phyloP scores from a whole-genome alignment of 495 filamentous ascomycete species.

The Cryomyces minteri region DNA sequence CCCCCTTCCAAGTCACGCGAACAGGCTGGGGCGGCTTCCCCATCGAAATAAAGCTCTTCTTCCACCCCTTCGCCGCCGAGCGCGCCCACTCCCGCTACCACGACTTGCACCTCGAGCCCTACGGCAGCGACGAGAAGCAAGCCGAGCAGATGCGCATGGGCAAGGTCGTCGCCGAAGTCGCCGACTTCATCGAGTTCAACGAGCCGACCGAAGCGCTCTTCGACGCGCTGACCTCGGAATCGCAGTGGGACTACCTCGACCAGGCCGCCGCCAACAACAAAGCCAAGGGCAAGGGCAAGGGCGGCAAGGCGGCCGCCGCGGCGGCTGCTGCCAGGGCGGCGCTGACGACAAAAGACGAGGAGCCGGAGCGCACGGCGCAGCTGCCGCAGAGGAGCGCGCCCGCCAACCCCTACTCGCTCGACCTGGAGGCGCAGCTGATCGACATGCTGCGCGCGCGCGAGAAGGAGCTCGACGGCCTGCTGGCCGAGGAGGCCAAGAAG shows the following conservation, averaged over 20 bases:
- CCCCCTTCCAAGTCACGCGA: slow-evolving; percentile 69
- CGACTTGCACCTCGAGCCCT: slow-evolving; percentile 78
- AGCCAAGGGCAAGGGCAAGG: slow-evolving; percentile 14
- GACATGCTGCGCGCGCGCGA: slow-evolving; percentile 4
- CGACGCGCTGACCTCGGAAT: slow-evolving; percentile 44
- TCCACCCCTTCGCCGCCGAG: slow-evolving; percentile 65
- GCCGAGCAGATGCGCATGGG: slow-evolving; percentile 39
- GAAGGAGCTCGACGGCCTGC: slow-evolving; percentile 3
- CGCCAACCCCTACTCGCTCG: slow-evolving; percentile 1
- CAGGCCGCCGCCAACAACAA: slow-evolving; percentile 1
- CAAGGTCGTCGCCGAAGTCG: slow-evolving; percentile 52
- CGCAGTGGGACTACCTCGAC: slow-evolving; percentile 20
- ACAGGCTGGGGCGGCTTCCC: slow-evolving; percentile 98
- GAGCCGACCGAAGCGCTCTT: slow-evolving; percentile 86
- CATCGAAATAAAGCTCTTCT: slow-evolving; percentile 83
- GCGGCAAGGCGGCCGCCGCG: background rate
- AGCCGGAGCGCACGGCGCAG: slow-evolving; percentile 9
- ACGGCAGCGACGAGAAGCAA: slow-evolving; percentile 63
- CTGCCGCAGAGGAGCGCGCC: slow-evolving; percentile 8
- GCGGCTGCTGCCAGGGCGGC: slow-evolving; percentile 1
- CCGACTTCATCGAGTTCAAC: slow-evolving; percentile 90
- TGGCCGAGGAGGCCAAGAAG: slow-evolving; percentile 4
- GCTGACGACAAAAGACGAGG: slow-evolving; percentile 4
- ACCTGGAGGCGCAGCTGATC: slow-evolving; percentile 10
- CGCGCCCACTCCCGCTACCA: slow-evolving; percentile 87